phyloP scores from a whole-genome alignment of 140 eudicot genomes.

The Flaveria floridana region DNA sequence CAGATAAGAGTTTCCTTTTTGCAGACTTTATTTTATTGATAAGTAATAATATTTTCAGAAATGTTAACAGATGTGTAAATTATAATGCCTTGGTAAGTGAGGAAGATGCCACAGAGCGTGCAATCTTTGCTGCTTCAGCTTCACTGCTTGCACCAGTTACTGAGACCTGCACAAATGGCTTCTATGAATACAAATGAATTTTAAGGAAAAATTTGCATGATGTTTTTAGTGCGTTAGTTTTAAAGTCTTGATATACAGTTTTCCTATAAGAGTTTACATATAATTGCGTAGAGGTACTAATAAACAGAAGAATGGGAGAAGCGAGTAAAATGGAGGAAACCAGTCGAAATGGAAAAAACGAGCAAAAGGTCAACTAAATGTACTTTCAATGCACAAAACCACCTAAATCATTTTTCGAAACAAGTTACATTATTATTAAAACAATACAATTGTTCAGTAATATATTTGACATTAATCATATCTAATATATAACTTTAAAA shows the following conservation, averaged over 20 bases:
- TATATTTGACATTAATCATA: not conserved
- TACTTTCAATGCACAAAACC: not conserved
- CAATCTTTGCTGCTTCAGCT: conserved; percentile 85
- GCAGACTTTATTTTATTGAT: not conserved
- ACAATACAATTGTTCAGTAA: not conserved
- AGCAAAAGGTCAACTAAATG: not conserved
- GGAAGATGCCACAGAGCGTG: conserved; percentile 73
- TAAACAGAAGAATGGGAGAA: not conserved
- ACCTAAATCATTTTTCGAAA: not conserved
- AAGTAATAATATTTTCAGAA: not conserved
- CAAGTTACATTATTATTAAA: too few species aligned
- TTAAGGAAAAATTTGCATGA: not conserved
- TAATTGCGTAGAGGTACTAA: not conserved
- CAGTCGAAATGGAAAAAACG: not conserved
- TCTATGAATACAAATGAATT: not conserved
- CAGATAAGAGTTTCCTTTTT: not conserved
- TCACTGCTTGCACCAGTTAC: conserved; percentile 78
- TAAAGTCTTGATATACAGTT: not conserved
- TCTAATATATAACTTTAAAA: not conserved
- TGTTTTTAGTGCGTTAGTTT: not conserved
- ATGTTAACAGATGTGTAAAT: not conserved
- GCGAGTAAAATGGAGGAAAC: not conserved
- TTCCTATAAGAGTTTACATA: not conserved
- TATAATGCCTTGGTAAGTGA: conserved; percentile 38
- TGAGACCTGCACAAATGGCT: conserved; percentile 50